A percentile compares a stretch with the other conserved stretches of the same genome.
These are phyloP conservation scores for Rhinocladiella mackenziei DNA, from an alignment of 2,329 filamentous ascomycete species.

Conservation along the genomic window DNA sequence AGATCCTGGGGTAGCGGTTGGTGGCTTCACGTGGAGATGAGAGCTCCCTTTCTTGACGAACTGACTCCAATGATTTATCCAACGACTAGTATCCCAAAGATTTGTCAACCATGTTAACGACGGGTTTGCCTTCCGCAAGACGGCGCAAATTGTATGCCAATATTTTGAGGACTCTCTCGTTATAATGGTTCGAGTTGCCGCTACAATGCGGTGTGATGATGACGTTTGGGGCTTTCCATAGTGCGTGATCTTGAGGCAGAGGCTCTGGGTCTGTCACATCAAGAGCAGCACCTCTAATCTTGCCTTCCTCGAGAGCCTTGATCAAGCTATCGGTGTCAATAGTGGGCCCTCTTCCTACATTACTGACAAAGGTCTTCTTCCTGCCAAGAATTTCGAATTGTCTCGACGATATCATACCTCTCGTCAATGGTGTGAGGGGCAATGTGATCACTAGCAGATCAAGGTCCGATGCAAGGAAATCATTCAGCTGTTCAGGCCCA, in stretches of 20 bases:
- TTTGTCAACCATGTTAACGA: background rate
- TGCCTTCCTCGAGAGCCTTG: slow-evolving; percentile 39
- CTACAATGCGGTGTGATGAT: slow-evolving; percentile 19
- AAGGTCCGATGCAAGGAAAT: background rate
- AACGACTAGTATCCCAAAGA: background rate
- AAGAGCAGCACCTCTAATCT: slow-evolving; percentile 61
- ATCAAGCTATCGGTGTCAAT: slow-evolving; percentile 23
- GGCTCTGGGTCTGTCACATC: slow-evolving; percentile 71
- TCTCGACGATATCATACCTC: slow-evolving; percentile 37
- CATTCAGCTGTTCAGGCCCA: background rate
- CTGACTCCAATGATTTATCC: no score
- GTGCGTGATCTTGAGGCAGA: slow-evolving; percentile 58
- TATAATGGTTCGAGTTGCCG: background rate
- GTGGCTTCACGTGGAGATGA: background rate
- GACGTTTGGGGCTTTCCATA: slow-evolving; percentile 22
- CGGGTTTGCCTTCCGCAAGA: background rate
- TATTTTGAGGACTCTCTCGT: background rate
- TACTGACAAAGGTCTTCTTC: slow-evolving; percentile 40
- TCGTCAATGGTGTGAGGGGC: slow-evolving; percentile 30
- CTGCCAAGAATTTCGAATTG: slow-evolving; percentile 51
- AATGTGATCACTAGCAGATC: background rate
- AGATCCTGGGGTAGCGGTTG: no score
- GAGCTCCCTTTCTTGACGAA: background rate
- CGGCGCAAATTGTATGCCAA: background rate
- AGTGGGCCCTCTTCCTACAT: slow-evolving; percentile 19